Conservation (phyloP, 495 filamentous ascomycete species). For the Zalerion maritima region DNA sequence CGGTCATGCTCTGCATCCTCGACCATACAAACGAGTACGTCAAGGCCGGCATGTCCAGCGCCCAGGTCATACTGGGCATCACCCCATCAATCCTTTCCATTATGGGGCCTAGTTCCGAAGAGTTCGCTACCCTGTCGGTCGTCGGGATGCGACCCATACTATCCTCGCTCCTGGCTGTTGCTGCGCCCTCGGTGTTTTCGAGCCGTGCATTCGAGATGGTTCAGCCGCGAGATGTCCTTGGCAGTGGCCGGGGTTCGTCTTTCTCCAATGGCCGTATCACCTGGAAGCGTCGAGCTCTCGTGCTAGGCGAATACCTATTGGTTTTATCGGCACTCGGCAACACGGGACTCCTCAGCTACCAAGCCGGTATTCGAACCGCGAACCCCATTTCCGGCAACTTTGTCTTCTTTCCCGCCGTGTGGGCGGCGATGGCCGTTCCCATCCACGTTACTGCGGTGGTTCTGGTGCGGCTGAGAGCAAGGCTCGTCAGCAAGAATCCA, state of each 20-base stretch:
- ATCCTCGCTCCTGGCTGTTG: slow-evolving; percentile 9
- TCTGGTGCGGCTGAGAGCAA: slow-evolving; percentile 5
- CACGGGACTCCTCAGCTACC: slow-evolving; percentile 9
- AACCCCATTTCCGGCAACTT: slow-evolving; percentile 4
- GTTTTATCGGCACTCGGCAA: slow-evolving; percentile 10
- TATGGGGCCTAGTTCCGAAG: slow-evolving; percentile 10
- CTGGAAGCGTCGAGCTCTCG: background rate
- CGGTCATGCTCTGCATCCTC: slow-evolving; percentile 14
- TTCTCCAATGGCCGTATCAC: background rate
- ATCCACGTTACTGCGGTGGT: slow-evolving; percentile 4
- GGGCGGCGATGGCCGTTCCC: slow-evolving; percentile 5
- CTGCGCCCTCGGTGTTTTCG: slow-evolving; percentile 9
- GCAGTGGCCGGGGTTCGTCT: background rate
- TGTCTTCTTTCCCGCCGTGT: slow-evolving; percentile 5
- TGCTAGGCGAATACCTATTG: slow-evolving; percentile 10
- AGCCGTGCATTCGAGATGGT: slow-evolving; percentile 11
- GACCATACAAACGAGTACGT: slow-evolving; percentile 7
- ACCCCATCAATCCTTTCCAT: slow-evolving; percentile 10
- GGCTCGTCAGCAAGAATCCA: slow-evolving; percentile 1
- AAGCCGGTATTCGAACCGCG: slow-evolving; percentile 7
- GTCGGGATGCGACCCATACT: slow-evolving; percentile 11
- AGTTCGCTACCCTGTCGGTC: slow-evolving; percentile 9
- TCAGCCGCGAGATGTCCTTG: slow-evolving; percentile 9
- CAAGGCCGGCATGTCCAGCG: slow-evolving; percentile 12
- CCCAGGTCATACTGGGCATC: slow-evolving; percentile 14